Conservation (phyloP, 2,329 filamentous ascomycete species). For the Pseudocercospora ulei region DNA sequence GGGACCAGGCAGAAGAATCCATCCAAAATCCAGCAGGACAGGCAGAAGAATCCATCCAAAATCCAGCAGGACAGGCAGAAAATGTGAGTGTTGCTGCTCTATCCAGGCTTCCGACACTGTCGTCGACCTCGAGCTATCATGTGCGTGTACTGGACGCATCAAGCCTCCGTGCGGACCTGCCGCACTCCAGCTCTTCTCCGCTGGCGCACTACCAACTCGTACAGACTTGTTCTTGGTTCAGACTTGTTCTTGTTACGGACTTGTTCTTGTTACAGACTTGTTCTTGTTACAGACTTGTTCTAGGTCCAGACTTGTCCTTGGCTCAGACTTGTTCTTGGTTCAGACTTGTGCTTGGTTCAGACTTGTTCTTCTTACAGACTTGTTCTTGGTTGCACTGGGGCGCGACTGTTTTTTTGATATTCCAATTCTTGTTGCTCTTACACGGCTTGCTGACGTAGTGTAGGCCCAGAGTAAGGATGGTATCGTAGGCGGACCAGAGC, state of each 20-base stretch:
- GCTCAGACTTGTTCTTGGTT: no score
- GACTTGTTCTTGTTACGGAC: no score
- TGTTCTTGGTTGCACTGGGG: no score
- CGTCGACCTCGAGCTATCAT: neutral
- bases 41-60: constrained; percentile 12
- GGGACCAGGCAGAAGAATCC: constrained; percentile 14
- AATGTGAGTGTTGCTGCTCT: constrained; percentile 21
- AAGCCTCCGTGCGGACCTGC: neutral
- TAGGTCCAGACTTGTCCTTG: no score
- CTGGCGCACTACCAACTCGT: neutral
- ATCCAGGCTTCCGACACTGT: constrained; percentile 1
- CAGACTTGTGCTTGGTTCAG: no score
- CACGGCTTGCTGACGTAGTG: constrained; percentile 16
- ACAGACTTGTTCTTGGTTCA: neutral
- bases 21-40: constrained; percentile 13
- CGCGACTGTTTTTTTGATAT: no score
- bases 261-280: no score
- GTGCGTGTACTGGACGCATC: neutral
- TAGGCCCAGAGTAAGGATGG: constrained; percentile 15
- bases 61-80: constrained; percentile 16
- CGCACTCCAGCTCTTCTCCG: neutral
- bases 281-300: no score
- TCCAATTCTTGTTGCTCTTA: constrained; percentile 5
- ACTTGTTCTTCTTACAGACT: no score
- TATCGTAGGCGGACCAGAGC: constrained; percentile 2